phyloP scores from a whole-genome alignment of 306 rosid genomes.

The Quillaja saponaria region DNA sequence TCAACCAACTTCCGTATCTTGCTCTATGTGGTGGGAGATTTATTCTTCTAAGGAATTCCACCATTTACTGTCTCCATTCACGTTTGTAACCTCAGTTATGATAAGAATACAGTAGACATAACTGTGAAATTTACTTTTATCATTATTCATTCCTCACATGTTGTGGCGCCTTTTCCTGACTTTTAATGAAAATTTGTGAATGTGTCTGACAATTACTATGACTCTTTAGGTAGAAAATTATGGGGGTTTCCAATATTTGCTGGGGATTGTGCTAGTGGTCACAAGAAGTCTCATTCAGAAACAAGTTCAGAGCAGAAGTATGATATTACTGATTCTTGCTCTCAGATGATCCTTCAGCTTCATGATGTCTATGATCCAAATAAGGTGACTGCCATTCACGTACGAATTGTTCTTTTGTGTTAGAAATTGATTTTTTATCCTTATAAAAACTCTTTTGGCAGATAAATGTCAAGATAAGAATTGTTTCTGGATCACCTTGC shows the following conservation, averaged over 20 bases:
- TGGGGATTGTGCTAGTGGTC: conserved; percentile 89
- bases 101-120: not conserved
- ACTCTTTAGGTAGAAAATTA: conserved; percentile 67
- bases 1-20: not conserved
- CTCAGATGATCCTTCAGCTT: conserved; percentile 98
- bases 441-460: conserved; percentile 35
- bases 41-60: not conserved
- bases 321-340: conserved; percentile 87
- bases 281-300: conserved; percentile 65
- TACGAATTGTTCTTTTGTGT: conserved; percentile 25
- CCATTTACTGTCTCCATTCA: not conserved
- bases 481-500: conserved; percentile 88
- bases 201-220: conserved; percentile 18
- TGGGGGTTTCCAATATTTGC: conserved; percentile 96
- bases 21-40: not conserved
- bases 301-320: conserved; percentile 69
- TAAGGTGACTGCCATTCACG: conserved; percentile 50
- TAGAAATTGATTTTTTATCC: conserved; percentile 19
- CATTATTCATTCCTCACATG: not conserved
- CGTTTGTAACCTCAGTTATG: not conserved
- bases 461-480: conserved; percentile 92
- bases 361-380: conserved; percentile 95
- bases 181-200: conserved; percentile 3
- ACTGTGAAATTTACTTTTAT: not conserved
- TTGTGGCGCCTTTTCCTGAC: not conserved